These are phyloP conservation scores for Spencermartinsiella europaea DNA, from an alignment of 805 yeast species.

Conservation along the genomic window DNA sequence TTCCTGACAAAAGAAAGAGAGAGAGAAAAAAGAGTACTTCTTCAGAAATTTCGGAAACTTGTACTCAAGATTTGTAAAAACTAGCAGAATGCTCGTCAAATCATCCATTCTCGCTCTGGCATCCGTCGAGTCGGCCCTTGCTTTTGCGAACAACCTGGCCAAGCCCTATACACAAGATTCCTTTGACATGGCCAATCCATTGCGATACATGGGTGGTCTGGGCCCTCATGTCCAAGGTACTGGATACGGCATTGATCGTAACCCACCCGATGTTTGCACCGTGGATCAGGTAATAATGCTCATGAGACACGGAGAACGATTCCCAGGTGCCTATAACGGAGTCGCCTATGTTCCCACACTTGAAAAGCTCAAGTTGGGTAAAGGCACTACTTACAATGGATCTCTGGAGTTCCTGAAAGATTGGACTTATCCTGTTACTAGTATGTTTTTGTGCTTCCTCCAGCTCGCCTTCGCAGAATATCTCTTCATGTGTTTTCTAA, in stretches of 20 bases:
- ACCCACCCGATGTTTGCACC: conserved; percentile 45
- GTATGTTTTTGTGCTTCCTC: too few species aligned
- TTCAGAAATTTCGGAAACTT: too few species aligned
- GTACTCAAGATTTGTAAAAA: too few species aligned
- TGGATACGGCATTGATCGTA: conserved; percentile 51
- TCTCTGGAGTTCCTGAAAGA: conserved; percentile 43
- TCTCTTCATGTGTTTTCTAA: too few species aligned
- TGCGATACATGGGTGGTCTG: conserved; percentile 44
- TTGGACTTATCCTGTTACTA: conserved; percentile 41
- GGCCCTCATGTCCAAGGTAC: conserved; percentile 49
- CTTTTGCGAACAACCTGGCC: background rate
- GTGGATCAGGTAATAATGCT: conserved; percentile 51
- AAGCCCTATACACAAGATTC: conserved; percentile 22
- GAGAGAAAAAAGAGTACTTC: too few species aligned
- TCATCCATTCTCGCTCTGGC: background rate
- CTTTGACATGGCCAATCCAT: conserved; percentile 42
- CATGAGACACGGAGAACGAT: conserved; percentile 58
- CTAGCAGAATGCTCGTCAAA: background rate
- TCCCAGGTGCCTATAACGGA: conserved; percentile 32
- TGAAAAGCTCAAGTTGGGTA: conserved; percentile 11
- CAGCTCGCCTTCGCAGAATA: too few species aligned
- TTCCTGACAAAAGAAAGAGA: too few species aligned
- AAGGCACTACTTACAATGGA: conserved; percentile 28
- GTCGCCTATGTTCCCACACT: conserved; percentile 10
- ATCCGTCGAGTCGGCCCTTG: background rate